A percentile compares a stretch with the other conserved stretches of the same genome.
Conservation (phyloP, 441 rosid genomes). For the Manihot esculenta region DNA sequence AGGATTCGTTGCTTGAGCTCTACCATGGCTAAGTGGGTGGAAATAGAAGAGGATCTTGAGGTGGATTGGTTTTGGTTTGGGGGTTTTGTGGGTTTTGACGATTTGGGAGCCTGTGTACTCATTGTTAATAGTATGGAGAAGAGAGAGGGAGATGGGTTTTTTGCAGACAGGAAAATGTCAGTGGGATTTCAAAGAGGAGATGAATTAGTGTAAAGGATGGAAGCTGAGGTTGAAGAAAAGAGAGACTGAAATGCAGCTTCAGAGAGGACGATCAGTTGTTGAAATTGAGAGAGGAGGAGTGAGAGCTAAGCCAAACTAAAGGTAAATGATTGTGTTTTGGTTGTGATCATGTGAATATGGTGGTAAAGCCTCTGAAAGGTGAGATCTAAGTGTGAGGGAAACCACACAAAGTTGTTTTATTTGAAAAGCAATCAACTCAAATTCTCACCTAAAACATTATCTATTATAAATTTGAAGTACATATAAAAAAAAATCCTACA, state of each 20-base stretch:
- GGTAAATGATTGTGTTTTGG: background rate
- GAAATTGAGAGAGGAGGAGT: conserved; percentile 13
- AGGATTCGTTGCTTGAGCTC: conserved; percentile 87
- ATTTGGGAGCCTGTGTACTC: conserved; percentile 56
- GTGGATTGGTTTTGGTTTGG: conserved; percentile 34
- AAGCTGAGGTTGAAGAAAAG: conserved; percentile 1
- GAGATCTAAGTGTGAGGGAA: conserved; percentile 33
- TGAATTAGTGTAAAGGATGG: background rate
- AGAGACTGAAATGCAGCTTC: background rate
- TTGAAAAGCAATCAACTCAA: too few species aligned
- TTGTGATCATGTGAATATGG: conserved; percentile 1
- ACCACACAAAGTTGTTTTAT: background rate
- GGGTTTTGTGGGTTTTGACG: conserved; percentile 44
- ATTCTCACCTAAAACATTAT: too few species aligned
- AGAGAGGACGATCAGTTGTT: background rate
- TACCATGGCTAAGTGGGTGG: conserved; percentile 88
- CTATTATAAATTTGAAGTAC: too few species aligned
- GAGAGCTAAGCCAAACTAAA: conserved; percentile 27
- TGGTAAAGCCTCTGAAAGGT: conserved; percentile 18
- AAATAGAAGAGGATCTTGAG: conserved; percentile 51
- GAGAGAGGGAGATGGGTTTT: background rate
- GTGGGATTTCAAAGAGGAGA: background rate
- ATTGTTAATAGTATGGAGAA: conserved; percentile 27
- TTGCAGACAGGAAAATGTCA: background rate
- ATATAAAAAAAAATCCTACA: too few species aligned